Evolutionary conservation across 2,329 filamentous ascomycete species (phyloP).

Genomic region (Diaporthe humulicola): DNA sequence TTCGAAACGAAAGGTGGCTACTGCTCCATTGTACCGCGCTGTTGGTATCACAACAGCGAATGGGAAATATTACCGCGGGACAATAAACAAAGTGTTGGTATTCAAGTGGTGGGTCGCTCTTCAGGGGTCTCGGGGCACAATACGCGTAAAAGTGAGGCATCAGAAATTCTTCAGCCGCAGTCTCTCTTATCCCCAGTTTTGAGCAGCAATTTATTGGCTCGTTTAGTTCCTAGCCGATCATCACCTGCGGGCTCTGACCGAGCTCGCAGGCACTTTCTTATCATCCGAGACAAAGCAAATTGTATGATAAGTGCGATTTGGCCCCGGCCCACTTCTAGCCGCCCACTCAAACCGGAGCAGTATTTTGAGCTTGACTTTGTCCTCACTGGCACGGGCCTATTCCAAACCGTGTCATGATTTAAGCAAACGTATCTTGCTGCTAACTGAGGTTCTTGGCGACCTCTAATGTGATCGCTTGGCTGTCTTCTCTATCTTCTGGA

Average conservation of each 20-base stretch:
- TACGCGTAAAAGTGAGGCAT: neutral
- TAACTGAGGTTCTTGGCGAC: neutral
- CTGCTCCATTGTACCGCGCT: neutral
- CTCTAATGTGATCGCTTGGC: neutral
- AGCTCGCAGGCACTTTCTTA: neutral
- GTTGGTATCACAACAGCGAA: neutral
- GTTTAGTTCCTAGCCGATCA: neutral
- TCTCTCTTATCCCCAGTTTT: neutral
- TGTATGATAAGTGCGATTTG: neutral
- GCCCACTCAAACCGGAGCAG: neutral
- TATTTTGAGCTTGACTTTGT: neutral
- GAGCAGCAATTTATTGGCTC: neutral
- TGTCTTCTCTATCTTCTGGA: neutral
- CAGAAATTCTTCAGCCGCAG: neutral
- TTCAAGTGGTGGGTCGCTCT: neutral
- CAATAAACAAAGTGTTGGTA: no score
- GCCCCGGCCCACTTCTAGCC: neutral
- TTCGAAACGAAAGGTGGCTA: neutral
- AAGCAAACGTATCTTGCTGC: neutral
- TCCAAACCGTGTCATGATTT: neutral
- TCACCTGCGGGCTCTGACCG: neutral
- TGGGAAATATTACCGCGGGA: neutral
- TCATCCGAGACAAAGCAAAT: neutral
- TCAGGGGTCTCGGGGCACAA: neutral
- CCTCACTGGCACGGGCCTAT: neutral